Percentiles rank a stretch among this genome's conserved stretches.
Conservation (phyloP, 257 asterid genomes). For the Dorcoceras hygrometricum region DNA sequence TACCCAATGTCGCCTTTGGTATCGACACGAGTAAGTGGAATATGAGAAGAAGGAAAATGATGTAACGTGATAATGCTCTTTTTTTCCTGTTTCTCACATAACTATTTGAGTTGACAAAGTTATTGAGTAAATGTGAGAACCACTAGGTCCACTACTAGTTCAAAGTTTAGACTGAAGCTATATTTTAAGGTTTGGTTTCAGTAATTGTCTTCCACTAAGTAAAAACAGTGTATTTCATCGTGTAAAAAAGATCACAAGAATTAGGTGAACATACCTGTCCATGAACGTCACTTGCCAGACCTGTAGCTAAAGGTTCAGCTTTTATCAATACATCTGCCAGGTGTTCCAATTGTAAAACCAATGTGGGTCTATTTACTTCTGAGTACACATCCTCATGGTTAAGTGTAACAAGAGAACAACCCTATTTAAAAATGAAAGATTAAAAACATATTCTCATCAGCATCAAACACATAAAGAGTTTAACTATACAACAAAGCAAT, state of each 20-base stretch:
- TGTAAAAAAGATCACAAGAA: background rate
- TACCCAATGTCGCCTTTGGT: too few species aligned
- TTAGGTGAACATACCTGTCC: slow-evolving; percentile 65
- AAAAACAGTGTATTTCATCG: background rate
- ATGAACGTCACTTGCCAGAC: slow-evolving; percentile 87
- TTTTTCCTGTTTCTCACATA: too few species aligned
- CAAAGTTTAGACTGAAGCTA: too few species aligned
- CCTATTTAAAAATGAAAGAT: slow-evolving; percentile 38
- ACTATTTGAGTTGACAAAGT: background rate
- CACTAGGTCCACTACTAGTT: background rate
- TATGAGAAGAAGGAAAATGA: too few species aligned
- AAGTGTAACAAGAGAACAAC: slow-evolving; percentile 65
- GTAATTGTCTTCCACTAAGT: background rate
- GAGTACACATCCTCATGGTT: slow-evolving; percentile 80
- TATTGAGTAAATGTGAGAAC: background rate
- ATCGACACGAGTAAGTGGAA: too few species aligned
- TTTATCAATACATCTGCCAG: slow-evolving; percentile 69
- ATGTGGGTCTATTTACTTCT: slow-evolving; percentile 40
- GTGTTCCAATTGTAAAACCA: slow-evolving; percentile 66
- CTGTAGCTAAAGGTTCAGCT: slow-evolving; percentile 91
- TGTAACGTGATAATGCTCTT: too few species aligned
- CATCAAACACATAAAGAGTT: slow-evolving; percentile 6
- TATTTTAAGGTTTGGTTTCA: background rate
- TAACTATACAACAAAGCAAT: slow-evolving; percentile 15
- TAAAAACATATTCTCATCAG: slow-evolving; percentile 15